Conservation (phyloP, 305 asterid genomes). For the Fraxinus floribunda region DNA sequence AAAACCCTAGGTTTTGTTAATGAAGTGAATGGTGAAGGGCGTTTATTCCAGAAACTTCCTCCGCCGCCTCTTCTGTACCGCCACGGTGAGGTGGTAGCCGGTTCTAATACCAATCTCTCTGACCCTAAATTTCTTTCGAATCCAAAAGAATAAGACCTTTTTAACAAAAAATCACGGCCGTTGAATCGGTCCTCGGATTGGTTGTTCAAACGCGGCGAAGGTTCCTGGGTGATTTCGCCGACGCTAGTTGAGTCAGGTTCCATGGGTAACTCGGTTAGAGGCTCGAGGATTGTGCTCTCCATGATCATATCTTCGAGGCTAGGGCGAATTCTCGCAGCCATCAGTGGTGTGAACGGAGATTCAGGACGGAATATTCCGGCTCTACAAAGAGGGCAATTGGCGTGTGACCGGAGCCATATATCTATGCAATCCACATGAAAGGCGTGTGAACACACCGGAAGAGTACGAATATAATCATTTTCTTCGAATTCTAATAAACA, state of each 20-base stretch:
- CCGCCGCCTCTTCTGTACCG: conserved; percentile 66
- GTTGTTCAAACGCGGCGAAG: conserved; percentile 50
- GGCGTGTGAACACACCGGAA: conserved; percentile 77
- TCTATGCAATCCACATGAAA: conserved; percentile 96
- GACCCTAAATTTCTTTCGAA: conserved; percentile 82
- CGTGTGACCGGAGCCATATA: conserved; percentile 85
- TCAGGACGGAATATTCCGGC: conserved; percentile 70
- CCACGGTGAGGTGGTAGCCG: conserved; percentile 94
- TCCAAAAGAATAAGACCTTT: conserved; percentile 91
- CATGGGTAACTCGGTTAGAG: conserved; percentile 44
- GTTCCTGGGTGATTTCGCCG: conserved; percentile 65
- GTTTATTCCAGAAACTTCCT: conserved; percentile 78
- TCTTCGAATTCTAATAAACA: conserved; percentile 82
- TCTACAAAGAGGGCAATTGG: conserved; percentile 90
- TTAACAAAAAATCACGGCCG: conserved; percentile 69
- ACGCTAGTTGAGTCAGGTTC: conserved; percentile 42
- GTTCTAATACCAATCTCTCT: conserved; percentile 67
- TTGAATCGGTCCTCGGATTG: conserved; percentile 59
- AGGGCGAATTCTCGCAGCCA: conserved; percentile 84
- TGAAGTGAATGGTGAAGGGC: conserved; percentile 83
- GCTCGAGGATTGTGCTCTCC: conserved; percentile 54
- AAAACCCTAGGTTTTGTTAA: conserved; percentile 71
- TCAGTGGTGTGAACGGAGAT: conserved; percentile 77
- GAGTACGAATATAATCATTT: conserved; percentile 76
- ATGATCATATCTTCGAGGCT: conserved; percentile 68